Conservation (phyloP, 2,329 filamentous ascomycete genomes). For the Tetracladium maxilliforme region DNA sequence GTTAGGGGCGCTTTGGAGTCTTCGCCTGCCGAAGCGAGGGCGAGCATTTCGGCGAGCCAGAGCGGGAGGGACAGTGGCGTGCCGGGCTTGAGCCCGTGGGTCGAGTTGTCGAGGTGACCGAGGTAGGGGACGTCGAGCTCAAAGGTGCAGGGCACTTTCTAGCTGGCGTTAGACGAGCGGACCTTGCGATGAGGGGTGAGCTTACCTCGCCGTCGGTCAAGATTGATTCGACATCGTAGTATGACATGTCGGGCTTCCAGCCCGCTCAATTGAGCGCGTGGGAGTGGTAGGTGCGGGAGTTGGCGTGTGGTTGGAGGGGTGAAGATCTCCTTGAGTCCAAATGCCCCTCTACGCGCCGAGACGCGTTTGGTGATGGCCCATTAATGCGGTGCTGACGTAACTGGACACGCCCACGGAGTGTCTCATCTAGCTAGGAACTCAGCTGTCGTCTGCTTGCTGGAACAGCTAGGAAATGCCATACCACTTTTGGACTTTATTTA, state of each 20-base stretch:
- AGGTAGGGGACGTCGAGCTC: constrained; percentile 78
- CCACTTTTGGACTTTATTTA: too few relatives aligned
- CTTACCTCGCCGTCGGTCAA: constrained; percentile 67
- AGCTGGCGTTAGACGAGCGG: constrained; percentile 4
- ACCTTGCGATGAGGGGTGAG: constrained; percentile 1
- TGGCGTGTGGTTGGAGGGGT: too few relatives aligned
- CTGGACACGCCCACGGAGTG: too few relatives aligned
- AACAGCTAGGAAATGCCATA: too few relatives aligned
- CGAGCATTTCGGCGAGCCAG: constrained; percentile 92
- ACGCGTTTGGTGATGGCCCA: too few relatives aligned
- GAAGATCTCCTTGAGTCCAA: too few relatives aligned
- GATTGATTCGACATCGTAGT: constrained; percentile 77
- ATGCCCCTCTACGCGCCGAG: too few relatives aligned
- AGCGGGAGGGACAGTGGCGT: constrained; percentile 74
- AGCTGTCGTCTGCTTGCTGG: too few relatives aligned
- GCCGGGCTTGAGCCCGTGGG: constrained; percentile 57
- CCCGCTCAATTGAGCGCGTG: too few relatives aligned
- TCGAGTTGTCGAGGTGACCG: constrained; percentile 77
- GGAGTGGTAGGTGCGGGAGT: too few relatives aligned
- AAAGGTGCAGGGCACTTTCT: constrained; percentile 96
- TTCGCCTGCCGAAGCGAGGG: constrained; percentile 40
- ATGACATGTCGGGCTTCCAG: constrained; percentile 47
- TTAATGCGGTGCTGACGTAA: too few relatives aligned
- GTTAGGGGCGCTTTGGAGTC: constrained; percentile 48
- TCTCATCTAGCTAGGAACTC: too few relatives aligned